Evolutionary conservation across 768 basidiomycete genomes (phyloP), one percentile per base, ranked within the genome.

Genomic region (Lentinula guzmanii): DNA sequence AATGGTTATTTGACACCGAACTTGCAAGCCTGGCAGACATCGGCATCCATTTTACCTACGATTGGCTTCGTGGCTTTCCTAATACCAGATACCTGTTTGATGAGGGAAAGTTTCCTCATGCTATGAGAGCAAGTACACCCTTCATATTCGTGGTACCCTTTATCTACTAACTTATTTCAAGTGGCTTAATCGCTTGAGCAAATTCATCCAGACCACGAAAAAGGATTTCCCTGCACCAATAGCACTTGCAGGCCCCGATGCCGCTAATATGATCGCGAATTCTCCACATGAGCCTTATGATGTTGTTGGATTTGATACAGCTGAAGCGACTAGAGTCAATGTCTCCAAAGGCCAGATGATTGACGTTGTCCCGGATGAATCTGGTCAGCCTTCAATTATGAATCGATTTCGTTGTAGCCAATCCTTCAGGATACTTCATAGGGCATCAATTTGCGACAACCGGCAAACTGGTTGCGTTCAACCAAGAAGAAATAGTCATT

Each of bases 1-100:
- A 81, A 66, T 87, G 84, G 83, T 72, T 85, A 8, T 78, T 86
- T 61, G 76, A 84, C 63, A 84, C 85, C 0, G 78, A 78, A 60
- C 61, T 71, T 0, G 83, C 85, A 8, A 75, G 80, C 45, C 69
- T 84, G 24, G 81, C 78, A 5, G 86, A 87, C 66, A 68, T 86
- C 37, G 77, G 81, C 2, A 73, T 80, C 7, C 78, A 85, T 62
- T 82, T 83, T 63, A 66, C 80, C 4, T 70, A 79, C 62, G 66
- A 68, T 6, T 86, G 84, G 84, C 66, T 75, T 35, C 70, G 70
- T 34, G 46, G 53, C 11, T 77, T 81, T 67, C 73, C 65, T 34
- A 68, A 70, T 9, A 68, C 75, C 18, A 67, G 72, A 42, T 65
- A 70, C 8, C 65, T 84, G 8, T 77, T 79, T 58, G 76, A 81